phyloP scores from a whole-genome alignment of 2,329 filamentous ascomycete genomes.

The Hypocreales sp. region DNA sequence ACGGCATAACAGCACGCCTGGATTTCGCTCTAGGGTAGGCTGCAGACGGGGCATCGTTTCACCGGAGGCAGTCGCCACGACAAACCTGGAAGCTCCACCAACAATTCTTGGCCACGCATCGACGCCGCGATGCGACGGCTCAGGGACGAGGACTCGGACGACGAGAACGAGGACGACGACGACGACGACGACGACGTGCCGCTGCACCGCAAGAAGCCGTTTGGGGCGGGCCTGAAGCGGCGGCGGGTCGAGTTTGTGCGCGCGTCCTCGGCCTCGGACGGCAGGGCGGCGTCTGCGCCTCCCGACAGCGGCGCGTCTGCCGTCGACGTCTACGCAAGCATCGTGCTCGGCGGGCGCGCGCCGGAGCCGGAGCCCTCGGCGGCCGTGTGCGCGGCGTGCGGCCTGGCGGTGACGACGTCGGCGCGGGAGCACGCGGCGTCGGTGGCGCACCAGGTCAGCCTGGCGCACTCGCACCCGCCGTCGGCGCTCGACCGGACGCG shows the following conservation, averaged over 20 bases:
- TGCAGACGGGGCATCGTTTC: no score
- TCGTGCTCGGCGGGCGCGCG: slow-evolving; percentile 36
- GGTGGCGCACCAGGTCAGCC: slow-evolving; percentile 55
- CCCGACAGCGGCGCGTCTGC: slow-evolving; percentile 20
- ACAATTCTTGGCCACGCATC: no score
- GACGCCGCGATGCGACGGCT: no score
- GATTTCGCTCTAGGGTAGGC: no score
- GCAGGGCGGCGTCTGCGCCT: slow-evolving; percentile 24
- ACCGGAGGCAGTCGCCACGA: no score
- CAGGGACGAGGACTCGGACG: no score
- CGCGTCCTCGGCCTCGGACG: slow-evolving; percentile 24
- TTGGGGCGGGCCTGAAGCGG: slow-evolving; percentile 40
- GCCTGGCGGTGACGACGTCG: slow-evolving; percentile 15
- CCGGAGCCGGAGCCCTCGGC: slow-evolving; percentile 2
- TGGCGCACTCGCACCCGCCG: slow-evolving; percentile 55
- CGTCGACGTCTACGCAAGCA: slow-evolving; percentile 48
- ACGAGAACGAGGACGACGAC: no score
- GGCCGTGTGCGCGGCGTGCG: slow-evolving; percentile 19
- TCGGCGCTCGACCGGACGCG: slow-evolving; percentile 54
- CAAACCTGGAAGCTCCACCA: no score
- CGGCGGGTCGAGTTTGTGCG: slow-evolving; percentile 41
- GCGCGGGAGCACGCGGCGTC: slow-evolving; percentile 37
- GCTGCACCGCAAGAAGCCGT: slow-evolving; percentile 36
- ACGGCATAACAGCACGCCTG: no score
- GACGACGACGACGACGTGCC: slow-evolving; percentile 28